Base-by-base conservation (phyloP, 768 basidiomycete genomes). In the Suillus americanus region DNA sequence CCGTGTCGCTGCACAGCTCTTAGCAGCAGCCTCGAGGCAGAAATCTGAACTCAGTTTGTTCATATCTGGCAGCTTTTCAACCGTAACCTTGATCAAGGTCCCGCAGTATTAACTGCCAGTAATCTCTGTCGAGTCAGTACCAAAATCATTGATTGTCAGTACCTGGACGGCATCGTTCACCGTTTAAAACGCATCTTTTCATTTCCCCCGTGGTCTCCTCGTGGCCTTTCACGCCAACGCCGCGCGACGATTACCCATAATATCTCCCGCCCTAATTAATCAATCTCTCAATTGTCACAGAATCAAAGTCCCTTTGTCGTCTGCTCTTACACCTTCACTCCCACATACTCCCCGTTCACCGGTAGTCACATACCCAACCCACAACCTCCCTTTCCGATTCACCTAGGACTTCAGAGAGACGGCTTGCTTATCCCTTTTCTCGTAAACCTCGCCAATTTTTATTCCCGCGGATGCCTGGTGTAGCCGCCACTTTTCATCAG, bases 391-490 rank as follows among this genome's bases (percentile, higher is more conserved):
- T 16, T 25, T 40, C n/a, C 53, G 30, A 54, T n/a, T 28, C 56
- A 40, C 5, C 16, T 8, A 41, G 40, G 3, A 59, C 25, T 13
- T 30, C 13, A 59, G 25, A 41, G 57, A 41, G 57, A 59, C 57
- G 38, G 40, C 57, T 59, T 59, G 40, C 28, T 18, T 40, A 40
- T 57, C 14, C 37, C 37, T 40, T 10, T 28, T 59, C 57, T 14
- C 61, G 62, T 30, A 25, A 55, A 10, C 46, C 16, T 54, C 18
- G 25, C n/a, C 33, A n/a, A 20, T 59, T 69, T 61, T 73, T 65
- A 60, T 50, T 23, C 38, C 66, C 62, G 79, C 80, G 81, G 65
- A 83, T 82, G 81, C 81, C 77, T 74, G 80, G 76, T 71, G 76
- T 76, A 67, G 75, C 79, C 64, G 66, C 79, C 71, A 66, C 77